Conservation (phyloP, 345 rosid species). For the Pelargonium nanum region DNA sequence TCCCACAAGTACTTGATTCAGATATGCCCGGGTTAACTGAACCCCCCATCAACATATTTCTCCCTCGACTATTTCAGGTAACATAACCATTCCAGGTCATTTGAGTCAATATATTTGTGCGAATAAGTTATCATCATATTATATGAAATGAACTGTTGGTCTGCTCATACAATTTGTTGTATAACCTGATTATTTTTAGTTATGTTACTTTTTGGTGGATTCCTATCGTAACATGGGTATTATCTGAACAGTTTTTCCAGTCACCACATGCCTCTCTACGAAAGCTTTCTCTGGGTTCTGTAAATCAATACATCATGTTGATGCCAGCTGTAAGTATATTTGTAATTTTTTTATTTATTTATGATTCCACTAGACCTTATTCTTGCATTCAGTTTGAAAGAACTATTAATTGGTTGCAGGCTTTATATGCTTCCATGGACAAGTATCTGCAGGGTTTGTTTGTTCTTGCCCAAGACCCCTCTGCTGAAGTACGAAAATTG, state of each 20-base stretch:
- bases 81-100: conserved; percentile 10
- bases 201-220: background rate
- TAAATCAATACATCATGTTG: conserved; percentile 76
- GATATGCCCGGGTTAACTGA: conserved; percentile 84
- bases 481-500: conserved; percentile 61
- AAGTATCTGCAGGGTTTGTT: conserved; percentile 80
- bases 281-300: conserved; percentile 77
- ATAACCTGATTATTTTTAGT: no score
- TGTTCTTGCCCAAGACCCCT: conserved; percentile 67
- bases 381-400: background rate
- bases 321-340: conserved; percentile 87
- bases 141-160: no score
- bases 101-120: background rate
- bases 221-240: background rate
- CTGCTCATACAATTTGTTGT: no score
- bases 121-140: background rate
- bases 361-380: background rate
- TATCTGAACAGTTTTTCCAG: conserved; percentile 65
- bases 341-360: background rate
- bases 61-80: conserved; percentile 82
- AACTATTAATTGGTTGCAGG: background rate
- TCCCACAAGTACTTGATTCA: conserved; percentile 76
- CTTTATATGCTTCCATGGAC: conserved; percentile 12
- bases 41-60: conserved; percentile 68
- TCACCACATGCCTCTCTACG: conserved; percentile 76